Base-by-base conservation (phyloP, 1,139 yeast genomes). In the Saccharomyces hybrid region DNA sequence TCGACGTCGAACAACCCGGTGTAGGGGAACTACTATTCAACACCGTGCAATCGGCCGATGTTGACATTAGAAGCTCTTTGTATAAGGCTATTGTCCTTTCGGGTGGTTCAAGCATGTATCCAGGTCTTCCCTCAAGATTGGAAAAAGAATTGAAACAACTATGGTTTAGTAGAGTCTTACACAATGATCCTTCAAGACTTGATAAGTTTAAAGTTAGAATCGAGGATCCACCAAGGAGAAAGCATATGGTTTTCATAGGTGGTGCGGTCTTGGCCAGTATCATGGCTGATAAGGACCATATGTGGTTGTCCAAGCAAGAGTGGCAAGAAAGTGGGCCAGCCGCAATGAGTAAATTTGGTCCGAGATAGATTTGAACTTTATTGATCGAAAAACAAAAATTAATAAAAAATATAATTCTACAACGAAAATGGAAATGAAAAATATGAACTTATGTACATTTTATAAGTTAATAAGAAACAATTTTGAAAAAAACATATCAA, bases 61-160 rank as follows among this genome's bases (percentile, higher is more conserved):
- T 93, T 50, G 99, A 93, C 70, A 83, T 93, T 55, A 83, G 98
- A 72, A 80, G 96, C 6, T 81, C 96, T 1, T 79, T 93, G 58
- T 93, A 82, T 75, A 88, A 86, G 68, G 96, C 97, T 1, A 88
- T 93, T 71, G 99, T 93, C 16, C 78, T 93, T 49, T 88, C 96
- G 44, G 99, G 99, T 68, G 99, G 99, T 54, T 91, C 98, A 2
- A 87, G 96, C 52, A 93, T 93, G 99, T 93, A 95, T 70, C 99
- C 99, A 1, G 99, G 99, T 34, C 79, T 95, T 62, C 99, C 99
- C 31, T 87, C 96, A 13, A 81, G 99, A 67, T 77, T 95, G 62
- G 99, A 93, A 71, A 91, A 89, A 72, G 99, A 93, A 72, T 79
- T 93, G 71, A 93, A 93, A 73, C 99, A 93, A 71, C 82, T 90